phyloP scores from a whole-genome alignment of 208 protist species.

The Leishmania braziliensis region DNA sequence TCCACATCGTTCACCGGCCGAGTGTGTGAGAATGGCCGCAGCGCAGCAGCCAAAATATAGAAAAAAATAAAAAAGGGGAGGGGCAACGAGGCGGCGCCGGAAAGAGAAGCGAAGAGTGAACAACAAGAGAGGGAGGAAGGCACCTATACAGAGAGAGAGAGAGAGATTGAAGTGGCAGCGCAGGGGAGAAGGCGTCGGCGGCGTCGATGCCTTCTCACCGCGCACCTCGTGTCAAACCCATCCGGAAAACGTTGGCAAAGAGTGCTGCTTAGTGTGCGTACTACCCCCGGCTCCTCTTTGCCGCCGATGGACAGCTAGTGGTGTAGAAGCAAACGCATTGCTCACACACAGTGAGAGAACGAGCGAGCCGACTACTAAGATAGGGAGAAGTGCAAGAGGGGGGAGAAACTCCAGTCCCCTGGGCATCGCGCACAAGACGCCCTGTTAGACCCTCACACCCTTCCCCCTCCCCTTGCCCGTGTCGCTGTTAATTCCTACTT shows the following conservation, averaged over 20 bases:
- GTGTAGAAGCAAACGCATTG: not conserved
- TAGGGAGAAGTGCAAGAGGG: not conserved
- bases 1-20: not conserved
- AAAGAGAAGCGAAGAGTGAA: constrained; percentile 4
- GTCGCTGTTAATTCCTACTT: not conserved
- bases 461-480: not conserved
- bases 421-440: not conserved
- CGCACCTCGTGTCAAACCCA: not conserved
- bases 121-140: constrained; percentile 1
- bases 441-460: not conserved
- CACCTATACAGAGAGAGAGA: not conserved
- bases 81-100: not conserved
- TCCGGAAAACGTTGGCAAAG: not conserved
- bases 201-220: not conserved
- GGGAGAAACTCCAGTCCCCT: not conserved
- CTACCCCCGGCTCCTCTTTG: not conserved
- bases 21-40: not conserved
- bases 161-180: not conserved
- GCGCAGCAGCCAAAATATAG: constrained; percentile 2
- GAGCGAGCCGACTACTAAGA: not conserved
- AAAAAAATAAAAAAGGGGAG: constrained; percentile 11
- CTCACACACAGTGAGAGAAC: not conserved
- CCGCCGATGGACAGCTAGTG: not conserved
- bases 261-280: not conserved
- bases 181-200: not conserved